phyloP scores from a whole-genome alignment of 495 filamentous ascomycete species.

The Echria macrotheca region DNA sequence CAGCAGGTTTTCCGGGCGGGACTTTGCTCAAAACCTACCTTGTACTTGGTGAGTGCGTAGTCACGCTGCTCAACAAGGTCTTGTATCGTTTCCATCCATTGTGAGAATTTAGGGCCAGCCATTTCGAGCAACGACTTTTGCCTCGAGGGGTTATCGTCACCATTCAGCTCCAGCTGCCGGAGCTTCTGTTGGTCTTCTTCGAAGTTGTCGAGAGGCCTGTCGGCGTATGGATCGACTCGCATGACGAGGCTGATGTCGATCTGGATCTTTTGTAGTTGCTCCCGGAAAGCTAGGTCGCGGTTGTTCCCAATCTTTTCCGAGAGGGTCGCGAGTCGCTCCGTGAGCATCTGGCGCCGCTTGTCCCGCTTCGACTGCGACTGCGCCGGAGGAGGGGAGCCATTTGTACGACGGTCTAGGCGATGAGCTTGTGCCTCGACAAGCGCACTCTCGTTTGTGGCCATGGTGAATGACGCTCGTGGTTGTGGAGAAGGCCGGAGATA shows the following conservation, averaged over 20 bases:
- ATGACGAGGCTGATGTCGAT: conserved; percentile 83
- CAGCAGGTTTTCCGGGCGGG: too few species aligned
- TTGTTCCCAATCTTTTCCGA: conserved; percentile 71
- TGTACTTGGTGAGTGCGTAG: conserved; percentile 64
- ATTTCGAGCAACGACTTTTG: conserved; percentile 50
- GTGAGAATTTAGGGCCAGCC: conserved; percentile 72
- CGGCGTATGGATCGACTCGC: conserved; percentile 70
- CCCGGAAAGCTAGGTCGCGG: conserved; percentile 76
- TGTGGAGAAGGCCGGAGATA: background rate
- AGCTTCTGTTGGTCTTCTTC: conserved; percentile 62
- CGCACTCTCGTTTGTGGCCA: conserved; percentile 28
- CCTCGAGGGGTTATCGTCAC: conserved; percentile 42
- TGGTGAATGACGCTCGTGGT: conserved; percentile 14
- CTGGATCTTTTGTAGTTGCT: conserved; percentile 82
- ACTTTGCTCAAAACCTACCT: conserved; percentile 49
- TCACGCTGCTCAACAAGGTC: conserved; percentile 79
- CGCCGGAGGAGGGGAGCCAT: conserved; percentile 25
- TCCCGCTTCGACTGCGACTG: conserved; percentile 77
- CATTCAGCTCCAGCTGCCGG: conserved; percentile 28
- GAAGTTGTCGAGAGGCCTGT: conserved; percentile 65
- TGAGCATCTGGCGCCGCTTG: conserved; percentile 73
- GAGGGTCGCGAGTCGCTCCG: conserved; percentile 68
- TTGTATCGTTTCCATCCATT: conserved; percentile 80
- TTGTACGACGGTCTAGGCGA: conserved; percentile 23
- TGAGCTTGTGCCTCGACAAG: conserved; percentile 21